These are phyloP conservation scores for Trichoderma brevicompactum DNA, from an alignment of 2,329 filamentous ascomycete species.

Conservation along the genomic window DNA sequence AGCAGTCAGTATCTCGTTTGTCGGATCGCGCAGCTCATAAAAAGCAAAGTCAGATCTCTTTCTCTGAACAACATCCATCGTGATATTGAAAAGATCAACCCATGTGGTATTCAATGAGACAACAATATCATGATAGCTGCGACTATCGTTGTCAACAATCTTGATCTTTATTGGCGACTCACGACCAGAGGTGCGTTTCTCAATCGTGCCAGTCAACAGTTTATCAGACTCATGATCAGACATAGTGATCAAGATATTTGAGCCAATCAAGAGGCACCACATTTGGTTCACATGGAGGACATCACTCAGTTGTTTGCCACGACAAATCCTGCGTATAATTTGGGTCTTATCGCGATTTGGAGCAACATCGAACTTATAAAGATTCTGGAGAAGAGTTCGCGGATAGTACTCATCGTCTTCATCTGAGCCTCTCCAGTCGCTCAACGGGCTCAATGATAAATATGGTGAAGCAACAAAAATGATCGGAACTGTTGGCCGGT, in stretches of 20 bases:
- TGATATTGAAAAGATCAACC: slow-evolving; percentile 15
- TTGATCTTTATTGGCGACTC: slow-evolving; percentile 2
- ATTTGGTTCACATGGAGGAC: slow-evolving; percentile 9
- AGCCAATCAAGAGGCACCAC: slow-evolving; percentile 15
- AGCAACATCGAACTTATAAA: slow-evolving; percentile 16
- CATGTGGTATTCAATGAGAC: slow-evolving; percentile 3
- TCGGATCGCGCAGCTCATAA: not conserved
- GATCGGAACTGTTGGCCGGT: not conserved
- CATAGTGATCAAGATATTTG: slow-evolving; percentile 11
- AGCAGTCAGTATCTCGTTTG: not conserved
- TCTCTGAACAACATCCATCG: not conserved
- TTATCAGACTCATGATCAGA: not conserved
- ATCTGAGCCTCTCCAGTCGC: not conserved
- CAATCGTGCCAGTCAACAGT: not conserved
- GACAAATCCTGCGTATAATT: not conserved
- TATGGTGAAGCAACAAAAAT: slow-evolving; percentile 13
- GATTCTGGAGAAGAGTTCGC: slow-evolving; percentile 13
- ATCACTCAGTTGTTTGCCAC: not conserved
- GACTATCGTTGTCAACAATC: not conserved
- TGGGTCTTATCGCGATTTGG: slow-evolving; percentile 8
- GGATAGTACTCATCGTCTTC: not conserved
- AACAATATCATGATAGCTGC: not conserved
- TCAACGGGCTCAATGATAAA: not conserved
- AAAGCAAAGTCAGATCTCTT: not conserved
- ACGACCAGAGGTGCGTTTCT: not conserved